A percentile compares a stretch with the other conserved stretches of the same genome.
Conservation (phyloP, 176 grass and related monocot genomes). For the Areca catechu region DNA sequence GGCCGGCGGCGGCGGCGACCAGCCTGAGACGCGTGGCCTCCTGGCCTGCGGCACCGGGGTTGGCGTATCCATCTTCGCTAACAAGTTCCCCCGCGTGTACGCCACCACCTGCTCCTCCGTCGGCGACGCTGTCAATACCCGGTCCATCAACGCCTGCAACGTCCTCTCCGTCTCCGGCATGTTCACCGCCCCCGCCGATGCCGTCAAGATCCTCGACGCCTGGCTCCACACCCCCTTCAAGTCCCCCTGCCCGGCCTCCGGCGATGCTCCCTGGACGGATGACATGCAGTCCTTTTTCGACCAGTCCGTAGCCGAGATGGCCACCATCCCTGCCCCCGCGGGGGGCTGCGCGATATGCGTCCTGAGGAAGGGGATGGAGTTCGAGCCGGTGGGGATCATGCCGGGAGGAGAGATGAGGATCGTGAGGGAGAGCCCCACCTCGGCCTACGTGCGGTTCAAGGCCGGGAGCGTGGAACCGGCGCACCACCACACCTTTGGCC, state of each 20-base stretch:
- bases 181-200: conserved; percentile 40
- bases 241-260: conserved; percentile 71
- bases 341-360: conserved; percentile 62
- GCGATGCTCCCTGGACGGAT: conserved; percentile 47
- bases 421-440: conserved; percentile 78
- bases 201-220: conserved; percentile 45
- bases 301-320: conserved; percentile 55
- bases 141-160: conserved; percentile 95
- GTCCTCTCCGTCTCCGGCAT: conserved; percentile 68
- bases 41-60: conserved; percentile 79
- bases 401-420: conserved; percentile 82
- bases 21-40: conserved; percentile 43
- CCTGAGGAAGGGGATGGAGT: conserved; percentile 66
- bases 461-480: conserved; percentile 82
- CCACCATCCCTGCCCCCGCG: conserved; percentile 31
- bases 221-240: conserved; percentile 85
- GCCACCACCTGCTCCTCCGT: conserved; percentile 59
- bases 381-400: conserved; percentile 79
- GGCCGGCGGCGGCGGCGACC: background rate
- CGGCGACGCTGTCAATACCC: conserved; percentile 65
- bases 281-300: conserved; percentile 65
- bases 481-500: conserved; percentile 91
- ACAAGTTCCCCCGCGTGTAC: conserved; percentile 87
- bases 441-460: conserved; percentile 78
- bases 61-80: conserved; percentile 83